Percentiles rank a stretch among this genome's conserved stretches.
phyloP scores from a whole-genome alignment of 1,139 yeast species.

The Yamadazyma songkhlaensis region DNA sequence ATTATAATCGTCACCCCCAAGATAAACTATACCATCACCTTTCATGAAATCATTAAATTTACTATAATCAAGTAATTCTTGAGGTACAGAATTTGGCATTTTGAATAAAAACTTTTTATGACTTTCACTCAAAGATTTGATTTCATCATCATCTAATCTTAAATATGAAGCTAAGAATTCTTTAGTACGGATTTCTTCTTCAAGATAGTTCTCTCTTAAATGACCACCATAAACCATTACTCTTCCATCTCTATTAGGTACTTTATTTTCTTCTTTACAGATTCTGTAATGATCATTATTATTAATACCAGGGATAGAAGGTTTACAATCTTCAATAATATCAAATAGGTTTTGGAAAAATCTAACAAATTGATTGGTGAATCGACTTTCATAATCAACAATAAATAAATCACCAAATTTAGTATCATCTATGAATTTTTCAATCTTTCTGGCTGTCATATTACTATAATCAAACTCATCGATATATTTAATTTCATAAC shows the following conservation, averaged over 20 bases:
- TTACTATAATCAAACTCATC: constrained; percentile 18
- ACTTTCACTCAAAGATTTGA: constrained; percentile 17
- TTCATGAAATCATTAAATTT: constrained; percentile 27
- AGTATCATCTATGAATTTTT: constrained; percentile 11
- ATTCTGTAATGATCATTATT: constrained; percentile 26
- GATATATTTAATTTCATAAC: constrained; percentile 10
- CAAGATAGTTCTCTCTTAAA: constrained; percentile 28
- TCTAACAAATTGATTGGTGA: constrained; percentile 14
- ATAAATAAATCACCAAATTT: constrained; percentile 16
- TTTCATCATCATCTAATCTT: constrained; percentile 20
- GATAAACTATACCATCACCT: constrained; percentile 59
- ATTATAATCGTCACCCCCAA: constrained; percentile 61
- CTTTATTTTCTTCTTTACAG: constrained; percentile 18
- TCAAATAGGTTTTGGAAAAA: constrained; percentile 20
- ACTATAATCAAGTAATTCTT: constrained; percentile 18
- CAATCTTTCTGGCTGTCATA: constrained; percentile 7
- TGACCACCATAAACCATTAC: constrained; percentile 35
- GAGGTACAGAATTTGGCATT: constrained; percentile 24
- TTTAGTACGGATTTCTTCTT: constrained; percentile 28
- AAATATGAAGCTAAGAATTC: constrained; percentile 22
- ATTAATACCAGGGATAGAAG: constrained; percentile 22
- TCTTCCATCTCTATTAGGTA: constrained; percentile 23
- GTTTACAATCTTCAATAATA: constrained; percentile 20
- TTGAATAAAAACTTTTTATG: constrained; percentile 19
- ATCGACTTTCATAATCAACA: constrained; percentile 17